Conservation (phyloP, 805 yeast genomes). For the Kluyveromyces dobzhanskii region DNA sequence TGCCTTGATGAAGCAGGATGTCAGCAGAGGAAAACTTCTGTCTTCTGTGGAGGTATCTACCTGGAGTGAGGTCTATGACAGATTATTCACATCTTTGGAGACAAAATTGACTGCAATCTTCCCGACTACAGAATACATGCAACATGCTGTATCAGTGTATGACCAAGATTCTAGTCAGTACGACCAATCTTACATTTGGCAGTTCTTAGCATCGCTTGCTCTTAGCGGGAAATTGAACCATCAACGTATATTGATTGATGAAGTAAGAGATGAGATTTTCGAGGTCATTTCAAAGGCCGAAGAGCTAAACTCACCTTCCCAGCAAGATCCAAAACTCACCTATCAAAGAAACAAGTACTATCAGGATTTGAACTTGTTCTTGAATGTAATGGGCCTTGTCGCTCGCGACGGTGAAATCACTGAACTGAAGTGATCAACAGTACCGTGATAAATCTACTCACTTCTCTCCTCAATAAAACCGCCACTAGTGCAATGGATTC, state of each 20-base stretch:
- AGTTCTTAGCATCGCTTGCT: slow-evolving; percentile 88
- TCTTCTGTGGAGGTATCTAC: slow-evolving; percentile 34
- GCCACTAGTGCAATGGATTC: too few species aligned
- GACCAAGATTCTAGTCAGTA: slow-evolving; percentile 16
- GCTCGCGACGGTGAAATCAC: slow-evolving; percentile 85
- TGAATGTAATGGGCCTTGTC: slow-evolving; percentile 92
- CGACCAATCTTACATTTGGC: slow-evolving; percentile 89
- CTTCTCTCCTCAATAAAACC: too few species aligned
- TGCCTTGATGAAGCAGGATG: slow-evolving; percentile 84
- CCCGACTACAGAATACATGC: slow-evolving; percentile 51
- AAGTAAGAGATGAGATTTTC: slow-evolving; percentile 86
- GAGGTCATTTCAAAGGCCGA: slow-evolving; percentile 78
- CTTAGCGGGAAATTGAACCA: slow-evolving; percentile 84
- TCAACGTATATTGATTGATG: slow-evolving; percentile 90
- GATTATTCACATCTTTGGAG: slow-evolving; percentile 69
- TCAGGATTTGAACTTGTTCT: slow-evolving; percentile 78
- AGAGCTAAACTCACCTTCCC: slow-evolving; percentile 26
- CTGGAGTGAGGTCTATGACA: slow-evolving; percentile 80
- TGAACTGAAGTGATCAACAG: slow-evolving; percentile 49
- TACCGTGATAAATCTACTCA: too few species aligned
- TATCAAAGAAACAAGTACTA: slow-evolving; percentile 51
- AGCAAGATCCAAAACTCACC: slow-evolving; percentile 31
- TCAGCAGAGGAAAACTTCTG: slow-evolving; percentile 32
- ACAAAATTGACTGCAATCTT: slow-evolving; percentile 69
- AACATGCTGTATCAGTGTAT: slow-evolving; percentile 12